Evolutionary conservation across 306 rosid genomes (phyloP).

Genomic region (Vigna radiata): DNA sequence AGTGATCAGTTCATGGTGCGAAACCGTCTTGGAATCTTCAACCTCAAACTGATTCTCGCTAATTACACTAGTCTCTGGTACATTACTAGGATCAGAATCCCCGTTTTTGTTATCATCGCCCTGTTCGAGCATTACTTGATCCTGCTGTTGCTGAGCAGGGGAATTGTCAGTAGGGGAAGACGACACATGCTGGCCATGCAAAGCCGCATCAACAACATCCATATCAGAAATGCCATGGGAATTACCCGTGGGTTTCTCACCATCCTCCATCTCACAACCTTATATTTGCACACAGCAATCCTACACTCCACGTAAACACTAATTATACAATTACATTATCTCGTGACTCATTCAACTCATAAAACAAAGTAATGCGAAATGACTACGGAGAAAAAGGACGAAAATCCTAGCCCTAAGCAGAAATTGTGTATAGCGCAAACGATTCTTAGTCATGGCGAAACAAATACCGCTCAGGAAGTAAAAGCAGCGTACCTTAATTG

Average conservation of each 20-base stretch:
- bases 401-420: constrained; percentile 34
- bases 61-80: constrained; percentile 37
- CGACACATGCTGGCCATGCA: constrained; percentile 33
- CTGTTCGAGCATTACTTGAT: constrained; percentile 50
- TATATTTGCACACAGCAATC: constrained; percentile 3
- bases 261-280: constrained; percentile 49
- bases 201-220: constrained; percentile 44
- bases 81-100: constrained; percentile 34
- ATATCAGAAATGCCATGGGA: constrained; percentile 42
- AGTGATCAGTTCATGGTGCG: constrained; percentile 39
- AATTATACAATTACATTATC: not conserved
- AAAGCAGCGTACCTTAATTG: constrained; percentile 32
- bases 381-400: not conserved
- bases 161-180: constrained; percentile 30
- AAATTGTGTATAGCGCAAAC: not conserved
- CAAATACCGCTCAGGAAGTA: not conserved
- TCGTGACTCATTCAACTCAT: not conserved
- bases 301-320: constrained; percentile 15
- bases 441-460: not conserved
- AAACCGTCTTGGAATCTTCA: constrained; percentile 31
- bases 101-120: constrained; percentile 33
- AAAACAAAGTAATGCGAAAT: constrained; percentile 3
- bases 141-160: constrained; percentile 38
- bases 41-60: constrained; percentile 42
- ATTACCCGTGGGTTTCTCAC: constrained; percentile 39